Evolutionary conservation across 805 yeast genomes (phyloP), one percentile per base, ranked within the genome.

Genomic region (Starmerella bombicola): DNA sequence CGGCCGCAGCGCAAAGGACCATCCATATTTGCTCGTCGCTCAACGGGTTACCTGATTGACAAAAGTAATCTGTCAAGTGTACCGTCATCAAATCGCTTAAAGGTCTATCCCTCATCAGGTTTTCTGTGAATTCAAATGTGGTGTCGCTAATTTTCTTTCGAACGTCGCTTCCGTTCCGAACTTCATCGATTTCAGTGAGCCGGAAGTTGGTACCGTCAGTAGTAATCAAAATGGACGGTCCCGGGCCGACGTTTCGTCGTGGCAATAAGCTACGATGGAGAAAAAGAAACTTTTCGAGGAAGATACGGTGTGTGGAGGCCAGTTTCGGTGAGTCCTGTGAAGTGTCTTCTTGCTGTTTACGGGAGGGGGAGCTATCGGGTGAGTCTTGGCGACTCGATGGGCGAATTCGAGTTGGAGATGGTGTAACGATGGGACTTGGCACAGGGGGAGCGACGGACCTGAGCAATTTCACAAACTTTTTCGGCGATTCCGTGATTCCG

Each of bases 1-100:
- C 54, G 3, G 58, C 46, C 0, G 54, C 48, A 3, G 54, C 51
- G 9, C 48, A 38, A 37, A 53, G 36, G 16, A 53, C 46, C 36
- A 37, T 41, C 57, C 57, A 52, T n/a, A 53, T 41, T 23, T 50
- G 52, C 21, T 33, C 42, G 30, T 56, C 55, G 33, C 43, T 49
- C 31, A 59, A 53, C 15, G 54, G 45, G 18, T 53, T 52, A 17
- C 66, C 61, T 3, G 54, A 51, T 18, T 67, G 66, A 36, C 75
- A 64, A 17, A 75, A 74, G 55, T 76, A 73, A 38, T 83, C 93
- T 0, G 93, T 79, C 46, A 83, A 57, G 48, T 77, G 79, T 31
- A 74, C 64, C 0, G 34, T 33, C 35, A 15, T 23, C 32, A 7
- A 21, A 18, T 31, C 25, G n/a, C n/a, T n/a, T n/a, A n/a, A n/a